Evolutionary conservation across 2,329 filamentous ascomycete genomes (phyloP), one percentile per base, ranked within the genome.

Genomic region (Amauroascus verrucosus): DNA sequence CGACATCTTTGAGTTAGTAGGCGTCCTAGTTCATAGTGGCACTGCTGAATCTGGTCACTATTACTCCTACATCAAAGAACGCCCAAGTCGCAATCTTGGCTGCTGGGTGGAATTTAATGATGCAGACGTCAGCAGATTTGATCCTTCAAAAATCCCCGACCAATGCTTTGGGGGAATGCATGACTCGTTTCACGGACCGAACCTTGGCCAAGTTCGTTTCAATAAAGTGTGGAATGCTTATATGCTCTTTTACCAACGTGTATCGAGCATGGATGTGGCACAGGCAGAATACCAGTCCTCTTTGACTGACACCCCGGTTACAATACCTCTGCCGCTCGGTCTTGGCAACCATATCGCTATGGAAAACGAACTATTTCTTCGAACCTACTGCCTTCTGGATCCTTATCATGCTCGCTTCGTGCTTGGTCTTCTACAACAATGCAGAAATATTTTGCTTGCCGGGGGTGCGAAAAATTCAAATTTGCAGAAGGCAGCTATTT

Each of bases 71-170:
- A 88, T 94, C 58, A 85, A 88, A 51, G 86, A 95, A 66, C 80
- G 89, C 16, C 82, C 87, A 14, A 70, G 76, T 13, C 66, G 71
- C 32, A 66, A 72, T 9, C 71, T 62, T 51, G 69, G 68, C 50
- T 73, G 73, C 4, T 98, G 93, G 93, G 77, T 95, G 8, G 88
- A 95, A 64, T 96, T 96, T 69, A 97, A 98, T 61, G 93, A 98
- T 65, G 84, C 88, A n/a, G 76, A 80, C 48, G 90, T 95, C 22
- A 81, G 75, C 16, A 70, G 76, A 1, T 96, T 91, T 75, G 85
- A 95, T 60, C 81, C 84, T 7, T 72, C 74, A 1, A 77, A 81
- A 20, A 85, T 97, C 70, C 82, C 86, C 56, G 77, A 78, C 51
- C 80, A 84, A 40, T 93, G 90, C 61, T 95, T 89, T 71, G 87